Evolutionary conservation across 352 stramenopile genomes (phyloP).

Genomic region (Blastocystis sp.): DNA sequence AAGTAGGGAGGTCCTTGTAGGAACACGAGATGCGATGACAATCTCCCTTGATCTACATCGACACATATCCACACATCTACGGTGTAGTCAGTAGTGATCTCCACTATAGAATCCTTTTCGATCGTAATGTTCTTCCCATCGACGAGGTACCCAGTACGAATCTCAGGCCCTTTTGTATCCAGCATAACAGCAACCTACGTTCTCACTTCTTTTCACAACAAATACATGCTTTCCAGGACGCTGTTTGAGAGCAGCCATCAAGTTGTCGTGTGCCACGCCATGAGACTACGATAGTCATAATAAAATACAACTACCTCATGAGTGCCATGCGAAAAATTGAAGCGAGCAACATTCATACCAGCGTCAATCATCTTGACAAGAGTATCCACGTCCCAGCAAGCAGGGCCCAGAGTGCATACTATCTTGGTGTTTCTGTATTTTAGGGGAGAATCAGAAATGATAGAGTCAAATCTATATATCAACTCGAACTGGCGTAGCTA

Average conservation of each 20-base stretch:
- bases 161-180: slow-evolving; percentile 91
- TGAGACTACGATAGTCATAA: neutral
- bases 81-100: slow-evolving; percentile 81
- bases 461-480: slow-evolving; percentile 29
- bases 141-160: slow-evolving; percentile 80
- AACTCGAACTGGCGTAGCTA: neutral
- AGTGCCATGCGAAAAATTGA: slow-evolving; percentile 98
- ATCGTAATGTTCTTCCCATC: slow-evolving; percentile 66
- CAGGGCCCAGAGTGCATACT: slow-evolving; percentile 93
- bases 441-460: neutral
- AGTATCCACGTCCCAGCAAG: slow-evolving; percentile 85
- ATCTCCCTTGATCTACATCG: slow-evolving; percentile 70
- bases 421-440: slow-evolving; percentile 88
- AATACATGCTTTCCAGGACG: slow-evolving; percentile 61
- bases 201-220: slow-evolving; percentile 60
- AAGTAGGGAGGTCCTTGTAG: slow-evolving; percentile 82
- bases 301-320: slow-evolving; percentile 69
- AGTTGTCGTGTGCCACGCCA: slow-evolving; percentile 42
- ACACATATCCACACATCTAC: neutral
- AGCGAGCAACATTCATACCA: slow-evolving; percentile 90
- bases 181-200: slow-evolving; percentile 78
- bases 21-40: slow-evolving; percentile 81
- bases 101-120: slow-evolving; percentile 68
- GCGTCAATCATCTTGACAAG: slow-evolving; percentile 81
- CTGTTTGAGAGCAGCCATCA: slow-evolving; percentile 49